A percentile compares a stretch with the other conserved stretches of the same genome.
phyloP scores from a whole-genome alignment of 768 basidiomycete species.

The Gloeopeniophorella convolvens region DNA sequence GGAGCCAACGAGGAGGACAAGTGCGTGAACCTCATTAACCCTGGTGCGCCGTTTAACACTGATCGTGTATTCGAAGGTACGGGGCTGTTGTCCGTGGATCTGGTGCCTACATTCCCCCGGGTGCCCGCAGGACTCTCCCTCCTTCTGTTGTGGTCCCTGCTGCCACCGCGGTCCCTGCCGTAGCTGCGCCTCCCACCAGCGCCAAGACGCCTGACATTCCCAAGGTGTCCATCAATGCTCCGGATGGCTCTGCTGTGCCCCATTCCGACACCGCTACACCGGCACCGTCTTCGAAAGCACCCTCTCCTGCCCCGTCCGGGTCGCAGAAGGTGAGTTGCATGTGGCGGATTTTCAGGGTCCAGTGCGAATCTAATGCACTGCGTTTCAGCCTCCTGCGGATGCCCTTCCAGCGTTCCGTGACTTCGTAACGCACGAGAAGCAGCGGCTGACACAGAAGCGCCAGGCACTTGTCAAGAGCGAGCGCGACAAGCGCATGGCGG shows the following conservation, averaged over 20 bases:
- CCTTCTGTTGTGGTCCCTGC: neutral
- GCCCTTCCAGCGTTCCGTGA: slow-evolving; percentile 82
- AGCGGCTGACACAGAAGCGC: slow-evolving; percentile 84
- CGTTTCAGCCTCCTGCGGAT: slow-evolving; percentile 57
- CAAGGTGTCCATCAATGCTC: slow-evolving; percentile 69
- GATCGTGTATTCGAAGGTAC: slow-evolving; percentile 53
- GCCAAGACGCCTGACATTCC: slow-evolving; percentile 46
- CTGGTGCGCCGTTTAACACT: slow-evolving; percentile 20
- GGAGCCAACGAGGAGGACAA: slow-evolving; percentile 93
- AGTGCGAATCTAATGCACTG: slow-evolving; percentile 6
- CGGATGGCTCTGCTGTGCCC: slow-evolving; percentile 55
- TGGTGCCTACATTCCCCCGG: slow-evolving; percentile 93
- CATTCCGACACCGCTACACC: slow-evolving; percentile 36
- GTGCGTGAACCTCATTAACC: slow-evolving; percentile 39
- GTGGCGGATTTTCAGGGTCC: neutral
- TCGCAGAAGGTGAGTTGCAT: slow-evolving; percentile 43
- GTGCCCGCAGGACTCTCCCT: slow-evolving; percentile 54
- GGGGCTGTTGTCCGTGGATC: slow-evolving; percentile 84
- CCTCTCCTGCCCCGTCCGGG: slow-evolving; percentile 57
- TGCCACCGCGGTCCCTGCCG: slow-evolving; percentile 21
- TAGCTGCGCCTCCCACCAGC: slow-evolving; percentile 24
- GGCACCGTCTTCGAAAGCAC: slow-evolving; percentile 45
- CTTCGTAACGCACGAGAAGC: slow-evolving; percentile 89
- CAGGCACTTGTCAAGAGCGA: slow-evolving; percentile 85
- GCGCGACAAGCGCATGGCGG: slow-evolving; percentile 91